phyloP scores from a whole-genome alignment of 139 green algal genomes.

The Nannochloris sp. region DNA sequence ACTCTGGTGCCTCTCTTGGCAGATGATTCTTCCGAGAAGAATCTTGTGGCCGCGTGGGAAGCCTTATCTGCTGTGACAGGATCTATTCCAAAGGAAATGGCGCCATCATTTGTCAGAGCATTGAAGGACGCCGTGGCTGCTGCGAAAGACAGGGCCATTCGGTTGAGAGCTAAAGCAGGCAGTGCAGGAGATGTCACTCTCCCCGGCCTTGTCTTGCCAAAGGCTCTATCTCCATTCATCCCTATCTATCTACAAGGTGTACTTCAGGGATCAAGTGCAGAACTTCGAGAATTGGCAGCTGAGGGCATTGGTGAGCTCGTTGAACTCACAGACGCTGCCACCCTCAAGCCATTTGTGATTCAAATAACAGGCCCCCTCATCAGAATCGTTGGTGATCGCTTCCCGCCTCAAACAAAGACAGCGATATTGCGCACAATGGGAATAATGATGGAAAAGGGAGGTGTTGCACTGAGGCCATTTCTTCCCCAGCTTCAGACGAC shows the following conservation, averaged over 20 bases:
- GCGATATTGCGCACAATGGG: slow-evolving; percentile 85
- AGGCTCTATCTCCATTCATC: slow-evolving; percentile 78
- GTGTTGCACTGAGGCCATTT: slow-evolving; percentile 85
- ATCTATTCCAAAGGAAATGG: slow-evolving; percentile 77
- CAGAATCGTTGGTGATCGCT: slow-evolving; percentile 83
- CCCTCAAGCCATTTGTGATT: slow-evolving; percentile 85
- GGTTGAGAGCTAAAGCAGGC: slow-evolving; percentile 46
- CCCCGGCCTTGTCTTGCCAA: slow-evolving; percentile 77
- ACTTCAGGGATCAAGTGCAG: slow-evolving; percentile 57
- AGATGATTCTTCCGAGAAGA: too few species aligned
- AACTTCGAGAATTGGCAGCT: slow-evolving; percentile 79
- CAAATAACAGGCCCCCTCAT: slow-evolving; percentile 83
- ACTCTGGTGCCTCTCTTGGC: too few species aligned
- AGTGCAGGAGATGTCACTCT: slow-evolving; percentile 40
- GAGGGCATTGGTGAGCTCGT: slow-evolving; percentile 88
- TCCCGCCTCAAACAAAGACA: slow-evolving; percentile 62
- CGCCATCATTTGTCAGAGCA: slow-evolving; percentile 54
- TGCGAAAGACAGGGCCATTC: slow-evolving; percentile 66
- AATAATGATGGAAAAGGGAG: slow-evolving; percentile 74
- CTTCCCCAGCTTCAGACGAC: slow-evolving; percentile 97
- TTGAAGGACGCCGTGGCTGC: slow-evolving; percentile 54
- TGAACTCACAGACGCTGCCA: slow-evolving; percentile 57
- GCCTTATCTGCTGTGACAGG: slow-evolving; percentile 60
- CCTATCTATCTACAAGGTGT: slow-evolving; percentile 89
- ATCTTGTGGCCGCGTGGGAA: slow-evolving; percentile 53